Base-by-base conservation (phyloP, 1,284 basidiomycete genomes). In the Anthracocystis walkeri region DNA sequence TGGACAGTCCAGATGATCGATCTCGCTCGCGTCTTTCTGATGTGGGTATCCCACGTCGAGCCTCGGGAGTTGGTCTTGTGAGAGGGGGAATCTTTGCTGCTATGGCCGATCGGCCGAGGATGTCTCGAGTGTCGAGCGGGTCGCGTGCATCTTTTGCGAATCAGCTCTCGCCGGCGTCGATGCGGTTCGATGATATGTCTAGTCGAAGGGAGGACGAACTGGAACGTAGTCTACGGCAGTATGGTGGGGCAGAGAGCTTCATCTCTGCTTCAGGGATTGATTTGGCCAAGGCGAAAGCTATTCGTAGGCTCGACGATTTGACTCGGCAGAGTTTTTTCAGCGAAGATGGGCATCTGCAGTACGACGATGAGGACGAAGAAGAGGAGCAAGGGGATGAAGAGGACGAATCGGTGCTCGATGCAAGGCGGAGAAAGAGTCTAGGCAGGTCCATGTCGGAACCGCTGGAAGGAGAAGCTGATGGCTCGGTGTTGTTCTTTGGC, bases 21-120 rank as follows among this genome's bases (percentile, higher is more conserved):
- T 63, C 65, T 8, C 55, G 58, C 5, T 76, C 65, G 38, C 62
- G 57, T 20, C 51, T 75, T 3, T 67, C 68, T 1, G 70, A 77
- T 23, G 65, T 69, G 21, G 75, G 75, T 8, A 60, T 67, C 14
- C 62, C 75, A 3, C 65, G 75, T 23, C 45, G 75, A n/a, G 59
- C 62, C 10, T 73, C 69, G 0, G 68, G 68, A 0, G 48, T 63
- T 1, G 66, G 66, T 7, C 29, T 73, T 1, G 65, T 68, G 1
- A 52, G 69, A 25, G 74, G 68, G 21, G 74, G 74, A 23, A 76
- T 76, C 52, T 76, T 76, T 51, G 74, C 74, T 2, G 62, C 61
- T 3, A 71, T 76, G 49, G 74, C 74, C 0, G 74, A 76, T 5
- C 52, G 55, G 8, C 58, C 58, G 8, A 67, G 53, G 33, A 40